Evolutionary conservation across 306 rosid species (phyloP).

Genomic region (Cucurbita ficifolia): DNA sequence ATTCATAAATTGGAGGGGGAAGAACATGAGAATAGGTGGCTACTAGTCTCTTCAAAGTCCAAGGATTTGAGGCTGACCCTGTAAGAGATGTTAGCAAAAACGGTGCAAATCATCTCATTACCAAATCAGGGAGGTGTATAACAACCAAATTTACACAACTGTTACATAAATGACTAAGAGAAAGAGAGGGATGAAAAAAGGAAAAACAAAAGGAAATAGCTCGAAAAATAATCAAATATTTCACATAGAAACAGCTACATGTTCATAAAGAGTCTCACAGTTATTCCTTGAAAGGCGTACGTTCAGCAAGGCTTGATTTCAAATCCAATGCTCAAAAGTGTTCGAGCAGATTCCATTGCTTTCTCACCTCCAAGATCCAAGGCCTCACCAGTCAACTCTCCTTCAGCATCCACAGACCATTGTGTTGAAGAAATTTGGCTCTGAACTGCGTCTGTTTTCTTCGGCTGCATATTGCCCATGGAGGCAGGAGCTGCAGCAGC

Average conservation of each 20-base stretch:
- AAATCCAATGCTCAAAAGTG: constrained; percentile 93
- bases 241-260: constrained; percentile 6
- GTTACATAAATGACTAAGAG: constrained; percentile 27
- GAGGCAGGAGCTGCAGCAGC: constrained; percentile 74
- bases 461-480: constrained; percentile 35
- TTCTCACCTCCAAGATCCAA: constrained; percentile 91
- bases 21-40: neutral
- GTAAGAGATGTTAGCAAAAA: neutral
- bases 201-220: constrained; percentile 3
- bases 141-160: constrained; percentile 42
- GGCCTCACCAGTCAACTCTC: constrained; percentile 89
- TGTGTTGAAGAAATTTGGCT: constrained; percentile 36
- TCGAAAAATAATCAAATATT: constrained; percentile 13
- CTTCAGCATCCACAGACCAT: constrained; percentile 77
- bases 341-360: constrained; percentile 94
- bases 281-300: constrained; percentile 1
- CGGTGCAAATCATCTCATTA: neutral
- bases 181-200: constrained; percentile 4
- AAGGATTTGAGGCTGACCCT: neutral
- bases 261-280: constrained; percentile 1
- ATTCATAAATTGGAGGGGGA: neutral
- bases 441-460: constrained; percentile 24
- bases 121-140: constrained; percentile 20
- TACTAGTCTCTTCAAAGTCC: neutral
- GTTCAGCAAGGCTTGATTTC: constrained; percentile 93